A percentile compares a stretch with the other conserved stretches of the same genome.
Conservation (phyloP, 2,329 filamentous ascomycete species). For the Tothia fuscella region DNA sequence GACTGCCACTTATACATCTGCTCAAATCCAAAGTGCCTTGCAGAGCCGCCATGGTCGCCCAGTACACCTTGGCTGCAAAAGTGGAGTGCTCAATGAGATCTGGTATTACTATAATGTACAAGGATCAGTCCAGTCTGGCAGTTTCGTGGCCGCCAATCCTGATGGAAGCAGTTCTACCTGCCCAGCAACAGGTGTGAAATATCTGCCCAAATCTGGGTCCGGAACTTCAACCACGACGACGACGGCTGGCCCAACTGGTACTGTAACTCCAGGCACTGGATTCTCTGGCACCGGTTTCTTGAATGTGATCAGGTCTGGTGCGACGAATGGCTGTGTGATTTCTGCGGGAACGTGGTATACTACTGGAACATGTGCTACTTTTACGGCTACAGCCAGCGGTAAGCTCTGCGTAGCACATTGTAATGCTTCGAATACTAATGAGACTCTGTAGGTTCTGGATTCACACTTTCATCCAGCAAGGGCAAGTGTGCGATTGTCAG, state of each 20-base stretch:
- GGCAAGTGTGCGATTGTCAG: constrained; percentile 45
- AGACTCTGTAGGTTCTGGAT: constrained; percentile 27
- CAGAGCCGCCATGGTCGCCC: constrained; percentile 37
- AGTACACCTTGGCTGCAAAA: constrained; percentile 47
- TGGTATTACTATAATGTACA: constrained; percentile 54
- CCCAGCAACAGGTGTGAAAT: constrained; percentile 50
- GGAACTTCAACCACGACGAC: constrained; percentile 21
- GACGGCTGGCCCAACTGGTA: constrained; percentile 23
- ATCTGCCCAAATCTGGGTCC: constrained; percentile 44
- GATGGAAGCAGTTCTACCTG: constrained; percentile 52
- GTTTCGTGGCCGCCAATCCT: constrained; percentile 45
- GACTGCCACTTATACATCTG: constrained; percentile 45
- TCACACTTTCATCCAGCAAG: constrained; percentile 47
- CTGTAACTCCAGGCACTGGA: constrained; percentile 19
- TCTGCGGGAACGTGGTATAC: constrained; percentile 55
- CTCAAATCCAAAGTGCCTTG: constrained; percentile 48
- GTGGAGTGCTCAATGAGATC: constrained; percentile 38
- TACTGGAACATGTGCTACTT: constrained; percentile 55
- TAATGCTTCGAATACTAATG: background rate
- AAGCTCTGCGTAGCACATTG: constrained; percentile 12
- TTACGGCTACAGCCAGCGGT: constrained; percentile 36
- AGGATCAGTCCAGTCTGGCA: constrained; percentile 47
- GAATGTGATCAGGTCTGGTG: constrained; percentile 40
- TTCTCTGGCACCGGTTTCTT: constrained; percentile 48
- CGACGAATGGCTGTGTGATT: constrained; percentile 54